These are phyloP conservation scores for Ceratocystis alfenasii DNA, from an alignment of 2,329 filamentous ascomycete genomes.

Conservation along the genomic window DNA sequence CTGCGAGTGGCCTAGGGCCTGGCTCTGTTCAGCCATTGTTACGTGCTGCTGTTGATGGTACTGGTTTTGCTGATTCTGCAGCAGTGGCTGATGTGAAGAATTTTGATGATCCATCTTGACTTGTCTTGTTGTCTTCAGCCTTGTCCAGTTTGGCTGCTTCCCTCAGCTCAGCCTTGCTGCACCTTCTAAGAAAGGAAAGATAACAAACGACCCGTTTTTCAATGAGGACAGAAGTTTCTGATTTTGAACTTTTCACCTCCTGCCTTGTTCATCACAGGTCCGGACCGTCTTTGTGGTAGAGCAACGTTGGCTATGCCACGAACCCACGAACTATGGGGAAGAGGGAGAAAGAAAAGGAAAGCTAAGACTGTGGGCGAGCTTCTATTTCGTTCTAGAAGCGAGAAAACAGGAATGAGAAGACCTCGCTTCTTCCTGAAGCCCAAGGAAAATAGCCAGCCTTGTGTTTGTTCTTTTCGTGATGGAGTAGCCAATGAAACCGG, in stretches of 20 bases:
- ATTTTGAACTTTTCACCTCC: background rate
- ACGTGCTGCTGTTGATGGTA: constrained; percentile 9
- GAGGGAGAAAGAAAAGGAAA: background rate
- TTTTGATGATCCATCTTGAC: background rate
- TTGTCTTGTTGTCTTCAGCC: background rate
- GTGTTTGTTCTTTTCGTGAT: no score
- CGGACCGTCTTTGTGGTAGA: no score
- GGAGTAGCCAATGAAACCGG: background rate
- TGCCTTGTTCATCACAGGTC: background rate
- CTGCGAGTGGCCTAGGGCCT: background rate
- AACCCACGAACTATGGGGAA: background rate
- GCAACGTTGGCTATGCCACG: background rate
- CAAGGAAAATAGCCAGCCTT: background rate
- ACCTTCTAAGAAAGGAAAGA: background rate
- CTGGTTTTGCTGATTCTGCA: background rate
- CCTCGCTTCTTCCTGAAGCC: background rate
- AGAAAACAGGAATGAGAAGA: background rate
- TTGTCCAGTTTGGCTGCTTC: background rate
- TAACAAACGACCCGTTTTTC: background rate
- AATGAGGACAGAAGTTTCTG: background rate
- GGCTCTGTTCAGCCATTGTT: background rate
- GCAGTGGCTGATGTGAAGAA: background rate
- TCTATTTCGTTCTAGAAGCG: constrained; percentile 2
- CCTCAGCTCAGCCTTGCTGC: background rate
- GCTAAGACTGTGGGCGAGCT: background rate